Evolutionary conservation across 257 asterid species (phyloP).

Genomic region (Nicotiana noctiflora): DNA sequence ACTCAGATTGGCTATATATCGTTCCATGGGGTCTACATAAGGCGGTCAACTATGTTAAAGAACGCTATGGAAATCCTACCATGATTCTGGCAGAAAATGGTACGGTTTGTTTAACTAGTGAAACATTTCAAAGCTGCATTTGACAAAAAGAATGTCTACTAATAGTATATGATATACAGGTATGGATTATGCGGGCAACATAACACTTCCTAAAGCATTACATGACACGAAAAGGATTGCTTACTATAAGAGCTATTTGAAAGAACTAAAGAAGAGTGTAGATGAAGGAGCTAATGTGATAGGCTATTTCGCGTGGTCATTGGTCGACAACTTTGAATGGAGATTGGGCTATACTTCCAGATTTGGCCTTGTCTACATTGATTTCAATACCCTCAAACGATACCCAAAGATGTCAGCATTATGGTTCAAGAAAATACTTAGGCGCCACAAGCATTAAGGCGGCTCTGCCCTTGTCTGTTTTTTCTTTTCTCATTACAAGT

Average conservation of each 20-base stretch:
- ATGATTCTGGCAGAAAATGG: slow-evolving; percentile 86
- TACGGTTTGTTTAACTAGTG: slow-evolving; percentile 10
- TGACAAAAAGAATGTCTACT: no score
- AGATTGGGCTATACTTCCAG: slow-evolving; percentile 82
- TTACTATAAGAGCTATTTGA: slow-evolving; percentile 66
- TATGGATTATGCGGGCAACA: slow-evolving; percentile 83
- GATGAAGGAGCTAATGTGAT: slow-evolving; percentile 71
- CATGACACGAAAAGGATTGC: slow-evolving; percentile 50
- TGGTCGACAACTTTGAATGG: slow-evolving; percentile 93
- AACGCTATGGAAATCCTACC: slow-evolving; percentile 66
- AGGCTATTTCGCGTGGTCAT: slow-evolving; percentile 89
- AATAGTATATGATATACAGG: slow-evolving; percentile 31
- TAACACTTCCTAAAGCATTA: slow-evolving; percentile 51
- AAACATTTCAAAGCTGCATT: neutral
- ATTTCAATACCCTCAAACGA: slow-evolving; percentile 70
- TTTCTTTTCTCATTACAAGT: neutral
- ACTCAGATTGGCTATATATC: slow-evolving; percentile 79
- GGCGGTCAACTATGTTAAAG: slow-evolving; percentile 77
- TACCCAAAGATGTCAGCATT: slow-evolving; percentile 86
- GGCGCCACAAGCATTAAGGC: slow-evolving; percentile 23
- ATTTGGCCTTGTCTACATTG: slow-evolving; percentile 78
- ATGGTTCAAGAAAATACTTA: slow-evolving; percentile 60
- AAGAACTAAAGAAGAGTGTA: slow-evolving; percentile 54
- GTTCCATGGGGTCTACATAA: slow-evolving; percentile 93
- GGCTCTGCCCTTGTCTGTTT: neutral